Evolutionary conservation across 2,329 filamentous ascomycete species (phyloP), one percentile per base, ranked within the genome.

Genomic region (Sordariomycetes sp.): DNA sequence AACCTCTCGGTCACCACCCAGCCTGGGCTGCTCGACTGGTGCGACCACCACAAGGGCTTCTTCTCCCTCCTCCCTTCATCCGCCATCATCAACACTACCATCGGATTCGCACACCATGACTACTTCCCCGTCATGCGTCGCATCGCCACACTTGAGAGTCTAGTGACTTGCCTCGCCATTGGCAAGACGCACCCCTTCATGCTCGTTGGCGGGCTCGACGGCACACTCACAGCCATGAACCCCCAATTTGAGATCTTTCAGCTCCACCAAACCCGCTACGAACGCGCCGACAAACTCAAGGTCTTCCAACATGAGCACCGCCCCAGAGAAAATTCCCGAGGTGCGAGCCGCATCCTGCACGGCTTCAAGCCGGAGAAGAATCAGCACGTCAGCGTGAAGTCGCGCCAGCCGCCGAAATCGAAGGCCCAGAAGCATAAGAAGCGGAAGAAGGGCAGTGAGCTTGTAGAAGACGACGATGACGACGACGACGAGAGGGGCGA

Each of bases 291-390:
- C 25, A 55, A 56, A 19, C 47, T 61, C 23, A 46, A 53, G 11
- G 21, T 78, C 2, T 63, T 75, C 32, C 67, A 73, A 29, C 71
- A 75, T 44, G 70, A 76, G 46, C 72, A 70, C 42, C 56, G 62
- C 2, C 54, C 63, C 1, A 47, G 50, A 6, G 44, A 45, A 15
- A 39, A 46, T 1, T 41, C 42, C n/a, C 55, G 68, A n/a, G 69
- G 72, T 9, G 63, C 59, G 2, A 64, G 61, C 6, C 58, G 72
- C n/a, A 55, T 76, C 20, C 40, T 71, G 5, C 63, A 72, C 26
- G 70, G 71, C 0, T 75, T 71, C 43, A 46, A 57, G 15, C 55
- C 65, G 0, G 69, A 75, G 39, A 55, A 54, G 29, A 75, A 73
- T 42, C 54, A 58, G 15, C 66, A 69, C 33, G 59, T 64, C 1